These are phyloP conservation scores for Oxytropis ochrocephala DNA, from an alignment of 306 rosid species.

Conservation along the genomic window DNA sequence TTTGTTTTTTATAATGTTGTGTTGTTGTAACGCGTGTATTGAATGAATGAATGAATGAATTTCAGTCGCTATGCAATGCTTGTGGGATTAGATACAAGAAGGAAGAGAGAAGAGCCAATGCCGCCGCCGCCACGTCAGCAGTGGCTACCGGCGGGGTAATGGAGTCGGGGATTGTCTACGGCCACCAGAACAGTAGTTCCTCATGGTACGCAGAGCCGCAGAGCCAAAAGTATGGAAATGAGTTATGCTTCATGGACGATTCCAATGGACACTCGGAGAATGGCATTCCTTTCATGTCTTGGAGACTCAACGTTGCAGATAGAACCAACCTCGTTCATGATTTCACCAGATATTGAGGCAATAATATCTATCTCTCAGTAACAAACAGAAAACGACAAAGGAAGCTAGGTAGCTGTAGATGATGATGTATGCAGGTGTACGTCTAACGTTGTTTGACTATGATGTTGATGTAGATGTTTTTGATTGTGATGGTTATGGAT, in stretches of 20 bases:
- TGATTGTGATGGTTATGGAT: slow-evolving; percentile 39
- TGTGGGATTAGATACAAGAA: slow-evolving; percentile 97
- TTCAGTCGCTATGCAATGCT: slow-evolving; percentile 95
- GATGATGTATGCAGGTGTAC: slow-evolving; percentile 19
- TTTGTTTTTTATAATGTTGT: background rate
- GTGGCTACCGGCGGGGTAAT: slow-evolving; percentile 5
- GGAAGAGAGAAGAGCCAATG: slow-evolving; percentile 77
- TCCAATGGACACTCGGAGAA: slow-evolving; percentile 32
- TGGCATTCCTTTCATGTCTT: slow-evolving; percentile 71
- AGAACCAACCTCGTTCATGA: slow-evolving; percentile 69
- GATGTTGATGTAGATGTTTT: slow-evolving; percentile 41
- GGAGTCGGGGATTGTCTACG: slow-evolving; percentile 30
- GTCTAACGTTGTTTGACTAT: slow-evolving; percentile 20
- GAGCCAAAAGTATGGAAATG: slow-evolving; percentile 47
- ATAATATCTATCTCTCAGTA: background rate
- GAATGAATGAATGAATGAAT: background rate
- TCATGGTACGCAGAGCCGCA: slow-evolving; percentile 43
- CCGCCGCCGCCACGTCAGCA: slow-evolving; percentile 38
- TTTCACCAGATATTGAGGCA: slow-evolving; percentile 54
- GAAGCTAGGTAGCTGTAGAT: background rate
- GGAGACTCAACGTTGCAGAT: slow-evolving; percentile 43
- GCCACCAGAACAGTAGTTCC: slow-evolving; percentile 29
- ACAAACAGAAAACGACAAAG: background rate
- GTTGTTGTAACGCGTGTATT: background rate
- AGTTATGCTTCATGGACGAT: slow-evolving; percentile 46